Evolutionary conservation across 2,329 filamentous ascomycete genomes (phyloP).

Genomic region (Colletotrichum truncatum): DNA sequence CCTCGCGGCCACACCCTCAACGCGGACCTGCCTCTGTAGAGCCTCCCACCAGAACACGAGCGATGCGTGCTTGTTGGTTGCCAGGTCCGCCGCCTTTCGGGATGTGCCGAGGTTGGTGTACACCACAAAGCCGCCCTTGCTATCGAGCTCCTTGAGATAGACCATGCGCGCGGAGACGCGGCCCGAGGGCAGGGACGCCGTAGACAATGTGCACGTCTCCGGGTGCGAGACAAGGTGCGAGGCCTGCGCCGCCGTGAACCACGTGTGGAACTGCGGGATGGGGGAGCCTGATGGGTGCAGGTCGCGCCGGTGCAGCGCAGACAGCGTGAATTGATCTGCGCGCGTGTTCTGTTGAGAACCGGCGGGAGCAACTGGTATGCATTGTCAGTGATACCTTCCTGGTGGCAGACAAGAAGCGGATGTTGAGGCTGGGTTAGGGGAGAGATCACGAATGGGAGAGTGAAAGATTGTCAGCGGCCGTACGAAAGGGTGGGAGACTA

Average conservation of each 20-base stretch:
- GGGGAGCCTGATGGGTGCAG: conserved; percentile 69
- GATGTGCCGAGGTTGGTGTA: conserved; percentile 93
- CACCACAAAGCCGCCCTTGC: conserved; percentile 79
- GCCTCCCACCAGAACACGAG: conserved; percentile 92
- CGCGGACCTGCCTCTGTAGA: conserved; percentile 87
- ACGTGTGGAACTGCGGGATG: conserved; percentile 85
- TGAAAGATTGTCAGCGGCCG: no score
- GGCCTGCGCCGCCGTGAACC: conserved; percentile 81
- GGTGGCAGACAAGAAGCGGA: background rate
- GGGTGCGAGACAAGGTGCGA: conserved; percentile 70
- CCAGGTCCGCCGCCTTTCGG: conserved; percentile 73
- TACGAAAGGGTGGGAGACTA: no score
- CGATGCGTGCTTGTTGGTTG: conserved; percentile 78
- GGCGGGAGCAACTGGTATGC: conserved; percentile 68
- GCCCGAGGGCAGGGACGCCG: conserved; percentile 83
- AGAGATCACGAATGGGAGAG: no score
- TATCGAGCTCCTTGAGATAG: conserved; percentile 95
- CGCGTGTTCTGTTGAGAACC: conserved; percentile 66
- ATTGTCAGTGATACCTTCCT: conserved; percentile 8
- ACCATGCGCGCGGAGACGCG: conserved; percentile 86
- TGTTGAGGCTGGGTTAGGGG: background rate
- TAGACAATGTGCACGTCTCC: conserved; percentile 89
- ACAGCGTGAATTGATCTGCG: conserved; percentile 78
- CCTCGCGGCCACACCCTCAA: conserved; percentile 81
- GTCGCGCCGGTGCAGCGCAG: conserved; percentile 67